Conservation (phyloP, 2,329 filamentous ascomycete genomes). For the Penicillium psychrosexuale region DNA sequence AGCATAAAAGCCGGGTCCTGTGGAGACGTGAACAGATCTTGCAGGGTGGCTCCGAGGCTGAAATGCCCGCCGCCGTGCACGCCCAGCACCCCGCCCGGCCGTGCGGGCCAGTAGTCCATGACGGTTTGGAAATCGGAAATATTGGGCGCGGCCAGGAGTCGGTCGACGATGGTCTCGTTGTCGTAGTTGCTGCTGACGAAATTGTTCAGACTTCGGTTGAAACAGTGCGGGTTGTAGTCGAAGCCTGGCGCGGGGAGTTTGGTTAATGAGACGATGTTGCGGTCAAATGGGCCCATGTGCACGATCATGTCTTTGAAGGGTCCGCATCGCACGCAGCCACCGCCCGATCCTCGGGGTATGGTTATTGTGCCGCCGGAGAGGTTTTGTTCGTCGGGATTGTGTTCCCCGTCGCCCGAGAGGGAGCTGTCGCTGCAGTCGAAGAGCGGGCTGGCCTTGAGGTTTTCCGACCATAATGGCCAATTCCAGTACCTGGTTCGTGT, state of each 20-base stretch:
- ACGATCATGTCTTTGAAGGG: conserved; percentile 38
- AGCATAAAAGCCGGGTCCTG: conserved; percentile 48
- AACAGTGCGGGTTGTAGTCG: conserved; percentile 30
- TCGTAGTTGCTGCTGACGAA: conserved; percentile 28
- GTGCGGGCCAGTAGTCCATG: conserved; percentile 36
- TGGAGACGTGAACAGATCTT: conserved; percentile 47
- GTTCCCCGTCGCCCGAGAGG: conserved; percentile 46
- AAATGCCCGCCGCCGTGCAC: conserved; percentile 48
- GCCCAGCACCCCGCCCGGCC: conserved; percentile 29
- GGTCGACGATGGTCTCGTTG: conserved; percentile 17
- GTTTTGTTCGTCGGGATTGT: conserved; percentile 25
- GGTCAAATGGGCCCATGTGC: conserved; percentile 28
- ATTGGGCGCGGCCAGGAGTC: conserved; percentile 15
- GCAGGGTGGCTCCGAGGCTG: conserved; percentile 43
- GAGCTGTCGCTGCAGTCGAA: conserved; percentile 48
- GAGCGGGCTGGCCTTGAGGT: conserved; percentile 42
- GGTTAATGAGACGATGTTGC: conserved; percentile 8
- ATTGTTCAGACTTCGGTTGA: conserved; percentile 26
- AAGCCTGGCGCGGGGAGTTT: conserved; percentile 19
- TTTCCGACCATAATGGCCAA: conserved; percentile 41
- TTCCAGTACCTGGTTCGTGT: conserved; percentile 42
- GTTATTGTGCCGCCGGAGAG: conserved; percentile 34
- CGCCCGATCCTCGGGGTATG: conserved; percentile 39
- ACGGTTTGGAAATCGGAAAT: conserved; percentile 35
- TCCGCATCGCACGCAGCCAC: conserved; percentile 36